These are phyloP conservation scores for Leucosporidium creatinivorum DNA, from an alignment of 768 basidiomycete genomes.

Conservation along the genomic window DNA sequence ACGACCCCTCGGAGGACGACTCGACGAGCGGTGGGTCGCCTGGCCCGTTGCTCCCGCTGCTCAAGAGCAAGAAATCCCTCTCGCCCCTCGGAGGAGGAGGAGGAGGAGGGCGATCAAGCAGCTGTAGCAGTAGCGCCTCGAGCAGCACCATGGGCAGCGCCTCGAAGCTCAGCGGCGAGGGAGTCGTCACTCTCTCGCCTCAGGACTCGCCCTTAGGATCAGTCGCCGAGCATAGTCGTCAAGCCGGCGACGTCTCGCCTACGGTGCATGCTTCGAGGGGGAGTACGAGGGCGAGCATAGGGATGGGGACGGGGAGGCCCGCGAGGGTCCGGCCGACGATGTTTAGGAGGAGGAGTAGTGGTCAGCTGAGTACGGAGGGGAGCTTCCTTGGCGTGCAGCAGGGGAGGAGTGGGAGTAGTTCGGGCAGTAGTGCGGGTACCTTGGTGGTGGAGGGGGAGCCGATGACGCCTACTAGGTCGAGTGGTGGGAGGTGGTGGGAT, in stretches of 20 bases:
- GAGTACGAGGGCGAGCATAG: neutral
- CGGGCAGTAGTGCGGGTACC: constrained; percentile 6
- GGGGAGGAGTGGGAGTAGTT: constrained; percentile 15
- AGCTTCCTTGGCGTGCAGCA: constrained; percentile 1
- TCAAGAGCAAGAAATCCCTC: neutral
- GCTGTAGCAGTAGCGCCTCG: neutral
- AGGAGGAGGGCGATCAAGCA: neutral
- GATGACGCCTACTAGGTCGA: constrained; percentile 37
- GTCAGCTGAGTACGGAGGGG: constrained; percentile 22
- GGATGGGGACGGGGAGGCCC: neutral
- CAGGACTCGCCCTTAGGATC: neutral
- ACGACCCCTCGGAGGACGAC: neutral
- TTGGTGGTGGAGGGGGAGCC: constrained; percentile 33
- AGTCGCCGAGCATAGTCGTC: neutral
- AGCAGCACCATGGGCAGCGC: neutral
- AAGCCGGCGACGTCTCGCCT: constrained; percentile 19
- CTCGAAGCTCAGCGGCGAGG: constrained; percentile 5
- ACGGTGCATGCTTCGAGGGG: constrained; percentile 13
- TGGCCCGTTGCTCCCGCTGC: neutral
- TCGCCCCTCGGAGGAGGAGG: constrained; percentile 6
- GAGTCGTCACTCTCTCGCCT: neutral
- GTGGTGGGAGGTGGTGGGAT: constrained; percentile 12
- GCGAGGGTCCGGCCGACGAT: constrained; percentile 13
- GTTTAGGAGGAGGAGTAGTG: constrained; percentile 25
- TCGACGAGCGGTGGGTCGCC: neutral